Base-by-base conservation (phyloP, 495 filamentous ascomycete species). In the Pseudoneurospora amorphoporcata region DNA sequence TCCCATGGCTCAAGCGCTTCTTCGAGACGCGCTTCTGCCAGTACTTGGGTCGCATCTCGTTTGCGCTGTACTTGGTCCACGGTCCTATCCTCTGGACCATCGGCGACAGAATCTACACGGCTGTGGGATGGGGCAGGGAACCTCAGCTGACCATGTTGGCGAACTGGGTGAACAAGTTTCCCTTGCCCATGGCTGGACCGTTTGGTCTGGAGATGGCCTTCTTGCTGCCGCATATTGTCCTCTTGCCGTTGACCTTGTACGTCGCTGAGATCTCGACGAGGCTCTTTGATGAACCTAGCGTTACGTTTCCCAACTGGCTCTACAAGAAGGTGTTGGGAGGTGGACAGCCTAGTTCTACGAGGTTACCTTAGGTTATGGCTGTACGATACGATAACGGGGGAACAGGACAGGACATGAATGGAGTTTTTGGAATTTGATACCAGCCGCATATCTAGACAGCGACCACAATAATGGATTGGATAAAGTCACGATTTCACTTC, bases 41-140 rank as follows among this genome's bases (percentile, higher is more conserved):
- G 77, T 90, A 89, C 73, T 83, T 92, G 9, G 89, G 89, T 40
- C 86, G 87, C 71, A 84, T 92, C 61, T 90, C 88, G 0, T 92
- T 84, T 75, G 83, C 87, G 12, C 86, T 92, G 19, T 92, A 92
- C 71, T 84, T 92, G 53, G 86, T 91, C 17, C 90, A 92, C 73
- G 88, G 88, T 6, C 87, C 87, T 3, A 84, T 92, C 38, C 77
- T 89, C 7, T 83, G 73, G 73, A 82, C 77, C 0, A 72, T 85
- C 4, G 83, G 83, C 29, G 80, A 83, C 68, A 76, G 82, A 32
- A 10, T 85, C 42, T 90, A 90, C 77, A 81, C 84, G 4, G 86
- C 87, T 9, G 80, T 82, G 0, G 88, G 88, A 0, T 88, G 84
- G 80, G 71, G 71, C 38, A 79, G 77, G 35, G 81, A 84, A 16